Evolutionary conservation across 108 stramenopile species (phyloP).

Genomic region (Seminavis robusta): DNA sequence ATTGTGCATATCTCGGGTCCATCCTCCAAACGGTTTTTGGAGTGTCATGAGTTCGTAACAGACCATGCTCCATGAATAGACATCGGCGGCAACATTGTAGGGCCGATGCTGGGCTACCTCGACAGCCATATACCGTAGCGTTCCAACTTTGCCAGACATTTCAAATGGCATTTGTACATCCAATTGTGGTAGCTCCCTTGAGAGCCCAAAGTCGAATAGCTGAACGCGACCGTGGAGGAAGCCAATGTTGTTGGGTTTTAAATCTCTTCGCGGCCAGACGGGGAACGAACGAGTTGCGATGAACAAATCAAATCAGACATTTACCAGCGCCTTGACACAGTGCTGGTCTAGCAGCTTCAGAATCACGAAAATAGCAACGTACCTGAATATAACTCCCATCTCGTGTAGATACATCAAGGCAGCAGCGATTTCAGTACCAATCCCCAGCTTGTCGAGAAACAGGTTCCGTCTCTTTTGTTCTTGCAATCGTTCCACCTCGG

Average conservation of each 20-base stretch:
- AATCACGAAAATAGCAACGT: too few relatives aligned
- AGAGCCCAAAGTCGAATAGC: slow-evolving; percentile 81
- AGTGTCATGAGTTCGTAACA: slow-evolving; percentile 57
- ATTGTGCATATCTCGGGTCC: slow-evolving; percentile 73
- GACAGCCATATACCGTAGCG: slow-evolving; percentile 73
- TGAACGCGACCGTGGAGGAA: slow-evolving; percentile 74
- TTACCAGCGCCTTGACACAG: not conserved
- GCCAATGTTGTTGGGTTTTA: slow-evolving; percentile 62
- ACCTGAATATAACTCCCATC: slow-evolving; percentile 81
- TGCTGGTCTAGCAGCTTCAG: slow-evolving; percentile 45
- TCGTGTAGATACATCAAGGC: slow-evolving; percentile 78
- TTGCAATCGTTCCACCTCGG: not conserved
- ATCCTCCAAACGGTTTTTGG: slow-evolving; percentile 62
- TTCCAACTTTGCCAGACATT: slow-evolving; percentile 58
- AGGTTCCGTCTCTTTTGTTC: slow-evolving; percentile 10
- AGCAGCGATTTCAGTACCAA: slow-evolving; percentile 49
- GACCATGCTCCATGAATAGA: slow-evolving; percentile 66
- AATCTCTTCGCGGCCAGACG: slow-evolving; percentile 47
- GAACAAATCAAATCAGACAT: too few relatives aligned
- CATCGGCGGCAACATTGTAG: slow-evolving; percentile 70
- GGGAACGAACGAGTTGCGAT: too few relatives aligned
- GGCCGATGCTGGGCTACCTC: slow-evolving; percentile 48
- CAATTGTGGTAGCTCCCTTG: slow-evolving; percentile 59
- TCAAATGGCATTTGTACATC: slow-evolving; percentile 36
- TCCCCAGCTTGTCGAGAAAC: slow-evolving; percentile 32